Conservation (phyloP, 371 early-diverging fungal genomes). For the Rhizopus arrhizus region DNA sequence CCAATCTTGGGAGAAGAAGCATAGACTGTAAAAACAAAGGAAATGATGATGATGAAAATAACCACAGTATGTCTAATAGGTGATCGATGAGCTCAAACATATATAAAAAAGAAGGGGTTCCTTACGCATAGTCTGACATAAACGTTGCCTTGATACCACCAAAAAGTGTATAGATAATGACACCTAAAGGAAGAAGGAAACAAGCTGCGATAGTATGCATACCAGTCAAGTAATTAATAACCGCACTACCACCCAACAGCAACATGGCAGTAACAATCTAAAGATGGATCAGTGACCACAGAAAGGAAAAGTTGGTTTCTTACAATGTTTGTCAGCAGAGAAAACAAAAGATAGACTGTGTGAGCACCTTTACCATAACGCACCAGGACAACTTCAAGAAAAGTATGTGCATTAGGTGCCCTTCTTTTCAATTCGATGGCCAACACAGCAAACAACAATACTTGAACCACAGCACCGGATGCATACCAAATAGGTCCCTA, state of each 20-base stretch:
- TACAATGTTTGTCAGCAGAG: conserved; percentile 56
- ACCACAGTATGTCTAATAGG: conserved; percentile 60
- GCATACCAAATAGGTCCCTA: conserved; percentile 64
- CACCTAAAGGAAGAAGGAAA: conserved; percentile 70
- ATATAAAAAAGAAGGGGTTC: not conserved
- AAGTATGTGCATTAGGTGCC: conserved; percentile 73
- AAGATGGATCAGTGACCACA: not conserved
- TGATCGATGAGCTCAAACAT: not conserved
- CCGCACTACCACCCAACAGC: conserved; percentile 69
- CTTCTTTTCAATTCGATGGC: conserved; percentile 71
- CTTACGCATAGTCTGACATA: conserved; percentile 65
- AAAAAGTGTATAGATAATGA: conserved; percentile 65
- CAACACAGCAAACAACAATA: conserved; percentile 68
- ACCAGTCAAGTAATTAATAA: conserved; percentile 66
- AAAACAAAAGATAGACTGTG: conserved; percentile 60
- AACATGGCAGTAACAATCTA: conserved; percentile 73
- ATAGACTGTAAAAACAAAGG: conserved; percentile 70
- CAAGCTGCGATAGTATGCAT: conserved; percentile 69
- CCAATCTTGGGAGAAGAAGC: conserved; percentile 62
- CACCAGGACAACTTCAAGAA: conserved; percentile 66
- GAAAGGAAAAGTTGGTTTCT: not conserved
- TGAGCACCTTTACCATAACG: conserved; percentile 68
- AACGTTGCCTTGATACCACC: conserved; percentile 78
- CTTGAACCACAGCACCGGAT: conserved; percentile 70
- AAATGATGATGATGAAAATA: conserved; percentile 66